These are phyloP conservation scores for Podila epicladia DNA, from an alignment of 192 early-diverging fungal species.

Conservation along the genomic window DNA sequence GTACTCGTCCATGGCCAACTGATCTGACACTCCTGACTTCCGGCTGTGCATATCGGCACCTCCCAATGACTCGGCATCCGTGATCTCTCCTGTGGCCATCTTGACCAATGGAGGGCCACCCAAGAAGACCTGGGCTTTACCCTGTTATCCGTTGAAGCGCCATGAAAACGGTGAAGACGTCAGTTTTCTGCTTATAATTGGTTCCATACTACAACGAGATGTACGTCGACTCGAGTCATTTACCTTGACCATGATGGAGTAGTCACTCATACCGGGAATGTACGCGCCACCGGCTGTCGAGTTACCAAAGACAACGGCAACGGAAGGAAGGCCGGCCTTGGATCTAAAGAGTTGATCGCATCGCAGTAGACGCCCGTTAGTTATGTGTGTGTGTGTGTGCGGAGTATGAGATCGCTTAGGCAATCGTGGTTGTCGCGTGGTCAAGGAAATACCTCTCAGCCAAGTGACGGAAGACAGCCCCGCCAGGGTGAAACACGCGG, in stretches of 20 bases:
- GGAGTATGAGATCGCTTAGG: too few relatives aligned
- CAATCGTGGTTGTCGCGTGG: neutral
- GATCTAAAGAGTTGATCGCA: conserved; percentile 51
- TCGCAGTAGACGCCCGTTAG: too few relatives aligned
- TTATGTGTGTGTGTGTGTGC: too few relatives aligned
- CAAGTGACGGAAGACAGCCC: conserved; percentile 68
- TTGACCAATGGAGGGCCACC: conserved; percentile 75
- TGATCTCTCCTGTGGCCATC: conserved; percentile 75
- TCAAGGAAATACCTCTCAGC: conserved; percentile 52
- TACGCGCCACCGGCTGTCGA: conserved; percentile 77
- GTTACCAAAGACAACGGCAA: conserved; percentile 72
- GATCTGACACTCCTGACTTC: conserved; percentile 71
- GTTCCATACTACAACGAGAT: neutral
- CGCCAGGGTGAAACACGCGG: conserved; percentile 71
- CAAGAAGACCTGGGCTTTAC: conserved; percentile 72
- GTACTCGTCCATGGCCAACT: conserved; percentile 67
- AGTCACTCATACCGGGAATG: conserved; percentile 72
- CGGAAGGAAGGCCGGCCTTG: conserved; percentile 67
- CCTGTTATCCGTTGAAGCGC: conserved; percentile 20
- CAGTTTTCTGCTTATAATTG: neutral
- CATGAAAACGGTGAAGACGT: neutral
- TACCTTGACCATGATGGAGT: conserved; percentile 73
- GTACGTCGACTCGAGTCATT: neutral
- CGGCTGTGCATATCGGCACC: conserved; percentile 78
- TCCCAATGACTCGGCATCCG: conserved; percentile 70